Evolutionary conservation across 1,284 basidiomycete species (phyloP).

Genomic region (Rhodotorula sp.): DNA sequence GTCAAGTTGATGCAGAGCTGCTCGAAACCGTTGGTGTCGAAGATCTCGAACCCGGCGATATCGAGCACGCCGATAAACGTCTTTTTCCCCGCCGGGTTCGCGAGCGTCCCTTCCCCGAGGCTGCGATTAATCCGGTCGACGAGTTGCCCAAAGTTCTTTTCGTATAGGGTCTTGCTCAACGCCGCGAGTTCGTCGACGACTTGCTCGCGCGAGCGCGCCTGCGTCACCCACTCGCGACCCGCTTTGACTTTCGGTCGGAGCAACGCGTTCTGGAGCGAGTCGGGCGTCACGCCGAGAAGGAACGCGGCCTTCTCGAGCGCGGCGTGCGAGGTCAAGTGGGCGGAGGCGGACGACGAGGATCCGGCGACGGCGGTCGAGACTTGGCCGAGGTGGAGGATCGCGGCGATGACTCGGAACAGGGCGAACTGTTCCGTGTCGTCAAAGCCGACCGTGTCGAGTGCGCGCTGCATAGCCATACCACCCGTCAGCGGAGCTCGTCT

Average conservation of each 20-base stretch:
- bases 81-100: slow-evolving; percentile 80
- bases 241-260: slow-evolving; percentile 86
- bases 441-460: slow-evolving; percentile 85
- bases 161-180: slow-evolving; percentile 94
- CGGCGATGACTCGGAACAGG: slow-evolving; percentile 90
- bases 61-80: slow-evolving; percentile 98
- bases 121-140: slow-evolving; percentile 95
- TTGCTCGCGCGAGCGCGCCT: slow-evolving; percentile 87
- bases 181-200: slow-evolving; percentile 89
- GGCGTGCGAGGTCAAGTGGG: slow-evolving; percentile 61
- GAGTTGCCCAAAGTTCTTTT: slow-evolving; percentile 90
- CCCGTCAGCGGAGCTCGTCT: neutral
- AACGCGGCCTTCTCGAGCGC: slow-evolving; percentile 80
- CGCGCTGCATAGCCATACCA: slow-evolving; percentile 56
- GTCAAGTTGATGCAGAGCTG: slow-evolving; percentile 99
- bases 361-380: slow-evolving; percentile 69
- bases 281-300: slow-evolving; percentile 78
- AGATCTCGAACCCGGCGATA: slow-evolving; percentile 98
- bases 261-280: slow-evolving; percentile 81
- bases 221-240: slow-evolving; percentile 94
- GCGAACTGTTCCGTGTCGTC: slow-evolving; percentile 79
- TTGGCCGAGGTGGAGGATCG: slow-evolving; percentile 85
- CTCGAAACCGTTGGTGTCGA: slow-evolving; percentile 71
- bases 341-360: slow-evolving; percentile 69
- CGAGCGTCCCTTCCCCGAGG: slow-evolving; percentile 74